These are phyloP conservation scores for Bolboschoenus planiculmis DNA, from an alignment of 176 grass and related monocot genomes.

Conservation along the genomic window DNA sequence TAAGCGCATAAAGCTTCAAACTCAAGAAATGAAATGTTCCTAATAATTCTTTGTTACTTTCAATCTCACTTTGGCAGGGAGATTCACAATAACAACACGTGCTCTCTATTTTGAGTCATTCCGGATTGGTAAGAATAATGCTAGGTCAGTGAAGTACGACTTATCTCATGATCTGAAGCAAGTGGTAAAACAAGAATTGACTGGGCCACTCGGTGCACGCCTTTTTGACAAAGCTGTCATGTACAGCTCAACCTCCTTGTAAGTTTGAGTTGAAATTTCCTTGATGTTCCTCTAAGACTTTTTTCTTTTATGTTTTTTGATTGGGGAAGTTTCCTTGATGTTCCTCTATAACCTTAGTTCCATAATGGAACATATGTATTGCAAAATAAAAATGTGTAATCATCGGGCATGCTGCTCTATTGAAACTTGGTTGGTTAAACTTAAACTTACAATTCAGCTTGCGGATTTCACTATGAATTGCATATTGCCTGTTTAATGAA, in stretches of 20 bases:
- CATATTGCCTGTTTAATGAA: neutral
- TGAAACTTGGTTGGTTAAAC: neutral
- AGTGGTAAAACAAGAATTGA: constrained; percentile 71
- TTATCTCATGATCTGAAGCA: constrained; percentile 60
- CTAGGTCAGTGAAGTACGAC: constrained; percentile 56
- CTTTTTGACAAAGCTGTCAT: constrained; percentile 87
- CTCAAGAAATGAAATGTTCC: neutral
- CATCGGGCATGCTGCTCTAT: neutral
- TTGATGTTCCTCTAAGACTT: neutral
- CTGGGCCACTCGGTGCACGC: constrained; percentile 67
- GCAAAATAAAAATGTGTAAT: constrained; percentile 1
- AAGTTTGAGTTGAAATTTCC: constrained; percentile 36
- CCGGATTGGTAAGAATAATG: constrained; percentile 51
- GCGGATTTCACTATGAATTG: constrained; percentile 14
- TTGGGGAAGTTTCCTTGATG: neutral
- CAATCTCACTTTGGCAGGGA: constrained; percentile 49
- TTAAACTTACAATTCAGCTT: neutral
- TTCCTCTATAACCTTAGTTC: neutral
- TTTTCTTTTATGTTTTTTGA: neutral
- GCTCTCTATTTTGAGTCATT: constrained; percentile 91
- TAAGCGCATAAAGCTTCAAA: constrained; percentile 2
- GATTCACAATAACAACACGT: constrained; percentile 78
- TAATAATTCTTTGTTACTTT: constrained; percentile 14
- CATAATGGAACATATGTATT: neutral
- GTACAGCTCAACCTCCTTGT: constrained; percentile 74